Percentiles rank a stretch among this genome's conserved stretches.
These are phyloP conservation scores for Chlamydomonas sp. DNA, from an alignment of 139 green algal genomes.

Conservation along the genomic window DNA sequence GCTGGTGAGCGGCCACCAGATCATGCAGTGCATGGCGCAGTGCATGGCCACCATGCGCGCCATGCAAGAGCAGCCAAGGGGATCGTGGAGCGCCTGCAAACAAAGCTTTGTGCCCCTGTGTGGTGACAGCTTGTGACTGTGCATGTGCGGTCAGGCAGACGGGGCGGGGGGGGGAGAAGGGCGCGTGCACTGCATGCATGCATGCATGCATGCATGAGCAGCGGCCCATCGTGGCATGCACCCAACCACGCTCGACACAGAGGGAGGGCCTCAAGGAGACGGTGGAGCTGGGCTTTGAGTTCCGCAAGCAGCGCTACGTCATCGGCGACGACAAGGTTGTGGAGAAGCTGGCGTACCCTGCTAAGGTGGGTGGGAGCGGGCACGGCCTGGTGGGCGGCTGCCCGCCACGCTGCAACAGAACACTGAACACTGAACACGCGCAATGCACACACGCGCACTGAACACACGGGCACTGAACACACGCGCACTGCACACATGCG, in stretches of 20 bases:
- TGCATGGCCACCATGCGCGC: too few relatives aligned
- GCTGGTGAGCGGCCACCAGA: slow-evolving; percentile 28
- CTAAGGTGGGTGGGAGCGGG: slow-evolving; percentile 26
- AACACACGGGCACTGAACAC: too few relatives aligned
- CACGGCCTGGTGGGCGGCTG: too few relatives aligned
- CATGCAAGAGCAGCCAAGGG: too few relatives aligned
- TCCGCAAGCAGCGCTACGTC: slow-evolving; percentile 69
- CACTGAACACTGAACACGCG: too few relatives aligned
- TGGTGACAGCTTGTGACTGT: too few relatives aligned
- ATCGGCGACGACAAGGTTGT: slow-evolving; percentile 31
- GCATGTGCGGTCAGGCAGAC: too few relatives aligned
- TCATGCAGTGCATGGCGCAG: background rate
- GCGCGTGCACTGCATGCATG: background rate
- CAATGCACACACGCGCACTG: too few relatives aligned
- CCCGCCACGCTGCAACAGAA: too few relatives aligned
- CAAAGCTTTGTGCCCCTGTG: too few relatives aligned
- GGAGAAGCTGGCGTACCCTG: slow-evolving; percentile 57
- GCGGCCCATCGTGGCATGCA: background rate
- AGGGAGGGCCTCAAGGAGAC: slow-evolving; percentile 30
- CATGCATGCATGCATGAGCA: background rate
- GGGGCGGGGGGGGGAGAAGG: background rate
- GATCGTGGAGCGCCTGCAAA: too few relatives aligned
- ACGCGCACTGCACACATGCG: too few relatives aligned
- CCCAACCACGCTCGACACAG: slow-evolving; percentile 4
- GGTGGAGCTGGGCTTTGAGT: slow-evolving; percentile 65